Conservation (phyloP, 2,329 filamentous ascomycete genomes). For the Colletotrichum sp. region DNA sequence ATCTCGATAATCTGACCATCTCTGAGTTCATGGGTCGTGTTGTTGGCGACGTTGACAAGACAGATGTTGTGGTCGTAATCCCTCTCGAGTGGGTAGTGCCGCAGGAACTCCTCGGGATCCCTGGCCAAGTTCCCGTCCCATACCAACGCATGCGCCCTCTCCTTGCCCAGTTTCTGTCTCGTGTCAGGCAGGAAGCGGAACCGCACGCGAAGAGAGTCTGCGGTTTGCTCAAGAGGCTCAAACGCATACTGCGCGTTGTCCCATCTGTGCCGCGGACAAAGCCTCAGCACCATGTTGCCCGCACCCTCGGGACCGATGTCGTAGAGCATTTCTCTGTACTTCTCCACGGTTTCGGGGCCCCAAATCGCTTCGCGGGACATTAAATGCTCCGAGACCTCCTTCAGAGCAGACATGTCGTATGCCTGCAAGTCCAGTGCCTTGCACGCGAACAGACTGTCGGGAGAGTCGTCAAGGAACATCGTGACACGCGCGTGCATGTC, state of each 20-base stretch:
- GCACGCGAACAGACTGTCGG: neutral
- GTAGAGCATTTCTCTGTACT: neutral
- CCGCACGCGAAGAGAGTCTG: neutral
- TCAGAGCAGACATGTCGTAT: neutral
- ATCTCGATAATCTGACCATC: neutral
- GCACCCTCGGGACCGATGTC: neutral
- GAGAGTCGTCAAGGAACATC: neutral
- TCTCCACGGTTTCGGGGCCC: neutral
- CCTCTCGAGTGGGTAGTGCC: neutral
- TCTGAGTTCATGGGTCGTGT: neutral
- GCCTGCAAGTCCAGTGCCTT: neutral
- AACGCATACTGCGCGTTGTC: neutral
- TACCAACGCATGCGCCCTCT: neutral
- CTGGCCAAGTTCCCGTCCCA: neutral
- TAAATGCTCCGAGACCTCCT: neutral
- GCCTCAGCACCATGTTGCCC: neutral
- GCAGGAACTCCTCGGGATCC: neutral
- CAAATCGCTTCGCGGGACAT: neutral
- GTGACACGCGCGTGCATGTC: neutral
- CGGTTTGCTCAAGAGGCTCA: neutral
- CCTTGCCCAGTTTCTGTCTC: neutral
- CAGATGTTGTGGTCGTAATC: neutral
- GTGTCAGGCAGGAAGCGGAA: neutral
- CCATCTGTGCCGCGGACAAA: neutral
- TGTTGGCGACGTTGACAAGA: neutral